These are phyloP conservation scores for Capsicum rhomboideum DNA, from an alignment of 257 asterid species.

Conservation along the genomic window DNA sequence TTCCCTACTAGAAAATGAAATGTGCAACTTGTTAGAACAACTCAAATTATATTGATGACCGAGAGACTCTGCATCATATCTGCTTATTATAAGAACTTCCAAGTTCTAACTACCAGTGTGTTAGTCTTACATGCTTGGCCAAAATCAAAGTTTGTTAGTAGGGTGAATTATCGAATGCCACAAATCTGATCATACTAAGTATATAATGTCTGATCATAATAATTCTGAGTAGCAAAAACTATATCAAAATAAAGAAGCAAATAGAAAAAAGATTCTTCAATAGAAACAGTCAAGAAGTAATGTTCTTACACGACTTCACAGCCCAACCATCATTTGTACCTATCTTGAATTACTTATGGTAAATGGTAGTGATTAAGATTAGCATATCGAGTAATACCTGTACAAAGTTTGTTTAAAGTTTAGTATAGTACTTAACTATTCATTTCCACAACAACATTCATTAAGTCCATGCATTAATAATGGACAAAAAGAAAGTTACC, in stretches of 20 bases:
- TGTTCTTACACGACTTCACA: slow-evolving; percentile 65
- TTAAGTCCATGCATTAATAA: neutral
- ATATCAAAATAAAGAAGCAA: neutral
- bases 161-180: no score
- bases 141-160: neutral
- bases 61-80: neutral
- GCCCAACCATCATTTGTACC: slow-evolving; percentile 77
- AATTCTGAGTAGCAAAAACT: neutral
- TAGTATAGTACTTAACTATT: neutral
- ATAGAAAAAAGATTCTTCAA: neutral
- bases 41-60: no score
- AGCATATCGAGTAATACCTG: slow-evolving; percentile 85
- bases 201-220: no score
- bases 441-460: neutral
- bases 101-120: neutral
- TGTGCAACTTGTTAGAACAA: no score
- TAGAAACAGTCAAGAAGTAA: neutral
- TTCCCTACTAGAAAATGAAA: no score
- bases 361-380: slow-evolving; percentile 91
- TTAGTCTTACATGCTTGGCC: neutral
- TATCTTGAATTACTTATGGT: slow-evolving; percentile 83
- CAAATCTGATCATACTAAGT: neutral
- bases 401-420: neutral
- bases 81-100: neutral
- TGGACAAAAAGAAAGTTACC: slow-evolving; percentile 25